Conservation (phyloP, 345 rosid genomes). For the Pugionium dolabratum region DNA sequence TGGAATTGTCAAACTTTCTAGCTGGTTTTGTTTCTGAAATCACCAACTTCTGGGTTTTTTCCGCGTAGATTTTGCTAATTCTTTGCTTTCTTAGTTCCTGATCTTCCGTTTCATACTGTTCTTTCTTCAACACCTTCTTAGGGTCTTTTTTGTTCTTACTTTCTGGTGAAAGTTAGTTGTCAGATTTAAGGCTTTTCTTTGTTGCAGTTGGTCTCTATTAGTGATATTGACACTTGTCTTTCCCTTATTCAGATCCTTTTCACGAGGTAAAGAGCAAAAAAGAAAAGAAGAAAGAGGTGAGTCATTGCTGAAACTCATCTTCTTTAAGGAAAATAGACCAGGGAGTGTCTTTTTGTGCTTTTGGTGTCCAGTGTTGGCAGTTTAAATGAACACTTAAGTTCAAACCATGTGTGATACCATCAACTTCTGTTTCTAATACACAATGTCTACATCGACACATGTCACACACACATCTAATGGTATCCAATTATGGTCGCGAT, state of each 20-base stretch:
- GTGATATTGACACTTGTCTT: conserved; percentile 22
- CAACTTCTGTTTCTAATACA: conserved; percentile 20
- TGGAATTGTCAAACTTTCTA: not conserved
- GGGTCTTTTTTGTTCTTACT: conserved; percentile 1
- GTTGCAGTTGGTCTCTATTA: conserved; percentile 1
- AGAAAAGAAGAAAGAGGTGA: conserved; percentile 91
- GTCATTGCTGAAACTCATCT: conserved; percentile 19
- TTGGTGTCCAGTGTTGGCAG: conserved; percentile 16
- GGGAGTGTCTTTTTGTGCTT: not conserved
- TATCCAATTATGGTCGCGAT: not conserved
- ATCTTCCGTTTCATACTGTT: not conserved
- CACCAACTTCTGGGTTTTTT: not conserved
- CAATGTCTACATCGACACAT: too few species aligned
- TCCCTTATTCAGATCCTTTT: conserved; percentile 71
- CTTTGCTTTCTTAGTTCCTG: conserved; percentile 1
- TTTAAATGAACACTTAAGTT: not conserved
- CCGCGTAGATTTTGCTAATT: not conserved
- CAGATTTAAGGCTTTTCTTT: conserved; percentile 16
- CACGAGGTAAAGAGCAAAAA: conserved; percentile 96
- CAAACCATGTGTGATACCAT: conserved; percentile 6
- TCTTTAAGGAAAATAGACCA: not conserved
- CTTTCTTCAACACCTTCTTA: not conserved
- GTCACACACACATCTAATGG: conserved; percentile 4
- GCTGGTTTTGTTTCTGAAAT: conserved; percentile 4
- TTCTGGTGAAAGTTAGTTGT: conserved; percentile 21